phyloP scores from a whole-genome alignment of 2,329 filamentous ascomycete genomes.

The Fusarium keratoplasticum region DNA sequence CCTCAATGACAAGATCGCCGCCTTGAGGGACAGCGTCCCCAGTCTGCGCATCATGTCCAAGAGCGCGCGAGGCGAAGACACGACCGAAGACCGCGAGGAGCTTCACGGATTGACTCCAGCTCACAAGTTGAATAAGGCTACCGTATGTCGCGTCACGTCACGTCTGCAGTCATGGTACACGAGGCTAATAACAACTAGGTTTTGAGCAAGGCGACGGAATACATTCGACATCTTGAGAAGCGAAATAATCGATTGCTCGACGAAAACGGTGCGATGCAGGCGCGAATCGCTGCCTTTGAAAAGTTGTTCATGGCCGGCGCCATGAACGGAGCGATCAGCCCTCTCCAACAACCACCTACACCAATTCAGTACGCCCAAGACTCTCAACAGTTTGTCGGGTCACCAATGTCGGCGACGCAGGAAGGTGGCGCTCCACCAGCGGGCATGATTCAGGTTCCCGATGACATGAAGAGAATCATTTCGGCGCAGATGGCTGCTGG shows the following conservation, averaged over 20 bases:
- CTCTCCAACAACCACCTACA: constrained; percentile 65
- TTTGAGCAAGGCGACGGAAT: constrained; percentile 94
- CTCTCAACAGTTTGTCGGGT: constrained; percentile 59
- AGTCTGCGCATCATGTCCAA: constrained; percentile 88
- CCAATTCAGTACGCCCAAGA: constrained; percentile 62
- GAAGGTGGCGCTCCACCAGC: constrained; percentile 56
- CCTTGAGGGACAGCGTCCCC: constrained; percentile 90
- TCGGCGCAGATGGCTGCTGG: constrained; percentile 66
- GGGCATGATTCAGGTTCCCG: constrained; percentile 74
- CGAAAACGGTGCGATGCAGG: constrained; percentile 83
- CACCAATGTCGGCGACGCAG: constrained; percentile 56
- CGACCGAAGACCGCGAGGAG: constrained; percentile 81
- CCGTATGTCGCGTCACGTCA: constrained; percentile 59
- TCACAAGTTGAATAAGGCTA: constrained; percentile 98
- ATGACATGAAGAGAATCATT: constrained; percentile 72
- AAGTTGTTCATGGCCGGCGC: constrained; percentile 85
- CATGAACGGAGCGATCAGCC: constrained; percentile 70
- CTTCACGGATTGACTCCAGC: constrained; percentile 81
- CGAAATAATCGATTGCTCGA: constrained; percentile 84
- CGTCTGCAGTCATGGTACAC: background rate
- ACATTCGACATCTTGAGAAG: constrained; percentile 93
- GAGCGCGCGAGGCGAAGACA: constrained; percentile 74
- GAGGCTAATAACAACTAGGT: constrained; percentile 60
- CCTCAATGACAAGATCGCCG: constrained; percentile 96
- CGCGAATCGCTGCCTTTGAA: constrained; percentile 78